Evolutionary conservation across 1,284 basidiomycete species (phyloP).

Genomic region (Apiotrichum gamsii): DNA sequence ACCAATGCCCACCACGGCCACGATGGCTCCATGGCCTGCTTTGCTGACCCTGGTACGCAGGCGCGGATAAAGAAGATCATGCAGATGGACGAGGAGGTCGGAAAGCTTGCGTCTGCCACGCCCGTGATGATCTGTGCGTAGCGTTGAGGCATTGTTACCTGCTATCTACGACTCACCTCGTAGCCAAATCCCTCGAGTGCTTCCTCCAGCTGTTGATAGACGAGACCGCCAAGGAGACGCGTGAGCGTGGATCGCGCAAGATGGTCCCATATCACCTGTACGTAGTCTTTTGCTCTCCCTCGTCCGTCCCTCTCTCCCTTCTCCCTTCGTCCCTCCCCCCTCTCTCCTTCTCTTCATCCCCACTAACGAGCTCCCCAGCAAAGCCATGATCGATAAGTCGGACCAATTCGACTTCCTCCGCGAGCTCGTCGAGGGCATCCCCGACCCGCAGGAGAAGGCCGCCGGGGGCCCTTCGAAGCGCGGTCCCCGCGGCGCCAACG

Average conservation of each 20-base stretch:
- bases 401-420: constrained; percentile 93
- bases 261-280: constrained; percentile 93
- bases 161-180: too few relatives aligned
- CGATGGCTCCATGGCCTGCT: background rate
- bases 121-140: constrained; percentile 91
- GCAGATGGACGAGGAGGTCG: constrained; percentile 99
- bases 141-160: too few relatives aligned
- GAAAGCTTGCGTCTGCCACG: constrained; percentile 95
- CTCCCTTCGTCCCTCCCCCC: background rate
- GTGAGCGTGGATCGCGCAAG: constrained; percentile 74
- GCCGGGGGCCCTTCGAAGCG: constrained; percentile 8
- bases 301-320: background rate
- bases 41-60: constrained; percentile 35
- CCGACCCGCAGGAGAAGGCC: constrained; percentile 62
- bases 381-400: constrained; percentile 83
- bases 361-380: constrained; percentile 59
- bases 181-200: constrained; percentile 93
- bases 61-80: constrained; percentile 99
- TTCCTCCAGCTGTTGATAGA: constrained; percentile 85
- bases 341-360: background rate
- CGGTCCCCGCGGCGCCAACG: constrained; percentile 3
- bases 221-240: constrained; percentile 74
- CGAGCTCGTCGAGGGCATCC: constrained; percentile 83
- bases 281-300: constrained; percentile 36
- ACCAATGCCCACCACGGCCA: too few relatives aligned